phyloP scores from a whole-genome alignment of 345 rosid species.

The Eutrema heterophyllum region DNA sequence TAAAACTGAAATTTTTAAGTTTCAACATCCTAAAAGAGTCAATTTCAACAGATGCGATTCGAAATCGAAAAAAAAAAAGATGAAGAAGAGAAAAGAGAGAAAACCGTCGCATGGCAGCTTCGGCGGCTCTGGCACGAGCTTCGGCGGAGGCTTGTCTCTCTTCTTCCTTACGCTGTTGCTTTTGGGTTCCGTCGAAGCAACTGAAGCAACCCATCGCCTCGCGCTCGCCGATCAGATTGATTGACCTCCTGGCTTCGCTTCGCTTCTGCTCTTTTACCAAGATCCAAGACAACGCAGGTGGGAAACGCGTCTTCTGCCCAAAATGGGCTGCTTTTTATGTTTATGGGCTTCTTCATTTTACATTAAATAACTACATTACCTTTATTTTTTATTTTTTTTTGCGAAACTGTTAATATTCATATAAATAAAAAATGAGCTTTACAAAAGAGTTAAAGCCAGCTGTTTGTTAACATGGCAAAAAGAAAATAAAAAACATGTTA shows the following conservation, averaged over 20 bases:
- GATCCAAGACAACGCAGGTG: background rate
- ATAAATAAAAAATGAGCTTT: too few relatives aligned
- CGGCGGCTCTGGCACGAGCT: slow-evolving; percentile 96
- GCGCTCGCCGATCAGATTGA: background rate
- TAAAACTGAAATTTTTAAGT: background rate
- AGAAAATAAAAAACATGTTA: too few relatives aligned
- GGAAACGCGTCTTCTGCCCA: slow-evolving; percentile 16
- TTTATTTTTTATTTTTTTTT: too few relatives aligned
- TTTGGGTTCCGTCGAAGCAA: slow-evolving; percentile 63
- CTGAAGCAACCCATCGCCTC: slow-evolving; percentile 57
- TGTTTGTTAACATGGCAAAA: too few relatives aligned
- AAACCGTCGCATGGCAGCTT: slow-evolving; percentile 90
- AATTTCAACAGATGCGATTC: background rate
- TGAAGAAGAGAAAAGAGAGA: background rate
- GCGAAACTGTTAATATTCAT: too few relatives aligned
- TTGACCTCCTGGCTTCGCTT: slow-evolving; percentile 19
- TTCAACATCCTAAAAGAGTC: background rate
- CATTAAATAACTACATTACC: background rate
- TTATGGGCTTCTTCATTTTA: background rate
- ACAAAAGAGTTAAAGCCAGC: too few relatives aligned
- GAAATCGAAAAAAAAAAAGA: background rate
- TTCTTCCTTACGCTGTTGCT: slow-evolving; percentile 57
- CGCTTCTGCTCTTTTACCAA: slow-evolving; percentile 19
- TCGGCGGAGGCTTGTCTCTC: slow-evolving; percentile 71
- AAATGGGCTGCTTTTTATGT: background rate